Evolutionary conservation across 1,284 basidiomycete species (phyloP).

Genomic region (Cutaneotrichosporon cyanovorans): DNA sequence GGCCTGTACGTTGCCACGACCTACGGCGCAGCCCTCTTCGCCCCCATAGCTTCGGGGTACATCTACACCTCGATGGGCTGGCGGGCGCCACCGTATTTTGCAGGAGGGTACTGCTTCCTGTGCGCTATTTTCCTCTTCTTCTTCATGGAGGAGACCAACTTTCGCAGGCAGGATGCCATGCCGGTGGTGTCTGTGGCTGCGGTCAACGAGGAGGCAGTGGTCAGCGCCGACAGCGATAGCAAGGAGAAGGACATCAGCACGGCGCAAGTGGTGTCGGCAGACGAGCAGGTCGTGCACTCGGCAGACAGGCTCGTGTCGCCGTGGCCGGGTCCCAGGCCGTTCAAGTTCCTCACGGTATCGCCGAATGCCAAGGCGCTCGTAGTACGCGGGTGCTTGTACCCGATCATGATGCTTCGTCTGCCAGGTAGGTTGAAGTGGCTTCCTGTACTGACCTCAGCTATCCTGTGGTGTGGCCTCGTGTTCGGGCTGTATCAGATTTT

Average conservation of each 20-base stretch:
- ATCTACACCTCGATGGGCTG: slow-evolving; percentile 24
- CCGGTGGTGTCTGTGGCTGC: background rate
- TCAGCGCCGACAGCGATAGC: background rate
- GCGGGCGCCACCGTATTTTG: slow-evolving; percentile 16
- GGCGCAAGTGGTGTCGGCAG: background rate
- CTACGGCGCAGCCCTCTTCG: slow-evolving; percentile 19
- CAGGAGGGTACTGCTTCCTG: slow-evolving; percentile 13
- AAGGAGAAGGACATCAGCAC: background rate
- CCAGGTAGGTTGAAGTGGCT: too few species aligned
- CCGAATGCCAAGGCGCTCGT: slow-evolving; percentile 13
- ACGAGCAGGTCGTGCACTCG: background rate
- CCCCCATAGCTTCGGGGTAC: slow-evolving; percentile 23
- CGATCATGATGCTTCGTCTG: slow-evolving; percentile 9
- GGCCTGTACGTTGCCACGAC: slow-evolving; percentile 22
- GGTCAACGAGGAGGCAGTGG: background rate
- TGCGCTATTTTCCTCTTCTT: slow-evolving; percentile 23
- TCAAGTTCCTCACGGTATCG: slow-evolving; percentile 5
- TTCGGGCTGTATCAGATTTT: slow-evolving; percentile 21
- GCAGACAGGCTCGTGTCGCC: slow-evolving; percentile 7
- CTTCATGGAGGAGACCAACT: slow-evolving; percentile 28
- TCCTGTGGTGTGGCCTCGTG: slow-evolving; percentile 16
- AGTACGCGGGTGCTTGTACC: slow-evolving; percentile 16
- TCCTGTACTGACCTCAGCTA: too few species aligned
- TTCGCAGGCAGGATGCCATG: slow-evolving; percentile 4
- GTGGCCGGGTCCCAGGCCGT: slow-evolving; percentile 17